Percentiles rank a stretch among this genome's conserved stretches.
Conservation (phyloP, 2,329 filamentous ascomycete species). For the Dactylellina drechsleri region DNA sequence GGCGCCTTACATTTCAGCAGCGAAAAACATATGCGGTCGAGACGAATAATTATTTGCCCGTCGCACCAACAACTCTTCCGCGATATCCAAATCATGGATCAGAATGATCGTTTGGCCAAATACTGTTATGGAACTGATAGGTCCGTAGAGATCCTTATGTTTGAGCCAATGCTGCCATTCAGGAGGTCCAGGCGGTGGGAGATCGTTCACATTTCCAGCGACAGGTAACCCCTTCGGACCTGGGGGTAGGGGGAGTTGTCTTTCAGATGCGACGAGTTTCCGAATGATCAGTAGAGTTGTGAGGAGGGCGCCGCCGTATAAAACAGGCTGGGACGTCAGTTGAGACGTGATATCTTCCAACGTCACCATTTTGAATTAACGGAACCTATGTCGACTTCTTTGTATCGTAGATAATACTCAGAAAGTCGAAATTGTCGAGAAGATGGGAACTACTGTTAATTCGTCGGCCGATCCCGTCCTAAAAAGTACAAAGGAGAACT, state of each 20-base stretch:
- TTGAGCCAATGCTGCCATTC: conserved; percentile 64
- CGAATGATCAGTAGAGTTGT: conserved; percentile 10
- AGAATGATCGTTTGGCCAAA: conserved; percentile 63
- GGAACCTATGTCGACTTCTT: too few relatives aligned
- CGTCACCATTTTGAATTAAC: too few relatives aligned
- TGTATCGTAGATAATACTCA: too few relatives aligned
- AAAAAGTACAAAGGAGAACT: too few relatives aligned
- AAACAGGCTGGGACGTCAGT: conserved; percentile 13
- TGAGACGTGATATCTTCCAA: conserved; percentile 1
- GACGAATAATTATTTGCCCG: conserved; percentile 61
- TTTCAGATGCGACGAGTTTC: conserved; percentile 10
- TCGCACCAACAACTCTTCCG: conserved; percentile 62
- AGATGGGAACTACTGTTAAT: too few relatives aligned
- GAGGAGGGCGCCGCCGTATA: conserved; percentile 32
- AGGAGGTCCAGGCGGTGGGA: conserved; percentile 56
- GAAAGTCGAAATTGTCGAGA: too few relatives aligned
- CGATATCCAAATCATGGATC: conserved; percentile 61
- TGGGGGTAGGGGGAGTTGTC: conserved; percentile 33
- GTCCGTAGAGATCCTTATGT: conserved; percentile 62
- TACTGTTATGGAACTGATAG: conserved; percentile 62
- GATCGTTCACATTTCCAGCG: conserved; percentile 35
- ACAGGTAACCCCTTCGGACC: conserved; percentile 35
- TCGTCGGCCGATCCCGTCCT: too few relatives aligned
- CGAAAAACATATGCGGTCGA: conserved; percentile 60
- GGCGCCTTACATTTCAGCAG: conserved; percentile 61